Evolutionary conservation across 805 yeast species (phyloP).

Genomic region (Pichia cabralensis): DNA sequence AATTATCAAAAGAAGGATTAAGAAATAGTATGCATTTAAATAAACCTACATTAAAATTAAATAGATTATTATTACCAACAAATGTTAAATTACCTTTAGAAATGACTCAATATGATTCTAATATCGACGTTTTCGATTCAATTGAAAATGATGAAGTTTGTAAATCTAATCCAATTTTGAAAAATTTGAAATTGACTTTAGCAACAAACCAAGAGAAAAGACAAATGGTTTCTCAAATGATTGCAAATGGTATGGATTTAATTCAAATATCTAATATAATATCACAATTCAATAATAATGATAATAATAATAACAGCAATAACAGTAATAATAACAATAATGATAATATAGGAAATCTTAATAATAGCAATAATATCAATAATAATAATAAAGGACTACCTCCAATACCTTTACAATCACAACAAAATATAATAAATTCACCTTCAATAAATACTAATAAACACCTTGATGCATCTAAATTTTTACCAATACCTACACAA

Average conservation of each 20-base stretch:
- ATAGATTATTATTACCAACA: slow-evolving; percentile 40
- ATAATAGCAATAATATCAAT: slow-evolving; percentile 1
- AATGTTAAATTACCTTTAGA: slow-evolving; percentile 50
- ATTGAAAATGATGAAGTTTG: neutral
- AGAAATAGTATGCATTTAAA: slow-evolving; percentile 24
- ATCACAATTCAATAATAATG: slow-evolving; percentile 18
- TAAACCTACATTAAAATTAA: slow-evolving; percentile 35
- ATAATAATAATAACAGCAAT: slow-evolving; percentile 1
- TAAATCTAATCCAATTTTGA: too few species aligned
- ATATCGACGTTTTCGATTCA: neutral
- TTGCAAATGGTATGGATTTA: slow-evolving; percentile 27
- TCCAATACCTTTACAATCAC: too few species aligned
- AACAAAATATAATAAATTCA: neutral
- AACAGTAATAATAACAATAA: neutral
- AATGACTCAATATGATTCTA: slow-evolving; percentile 21
- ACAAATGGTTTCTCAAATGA: slow-evolving; percentile 25
- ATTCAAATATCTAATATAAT: slow-evolving; percentile 23
- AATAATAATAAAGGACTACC: neutral
- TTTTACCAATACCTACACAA: slow-evolving; percentile 40
- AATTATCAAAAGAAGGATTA: slow-evolving; percentile 52
- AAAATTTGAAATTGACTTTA: neutral
- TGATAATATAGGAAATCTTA: neutral
- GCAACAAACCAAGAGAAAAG: neutral
- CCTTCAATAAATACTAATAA: slow-evolving; percentile 15
- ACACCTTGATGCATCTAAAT: slow-evolving; percentile 45